Base-by-base conservation (phyloP, 1,284 basidiomycete genomes). In the Ustilago lituana region DNA sequence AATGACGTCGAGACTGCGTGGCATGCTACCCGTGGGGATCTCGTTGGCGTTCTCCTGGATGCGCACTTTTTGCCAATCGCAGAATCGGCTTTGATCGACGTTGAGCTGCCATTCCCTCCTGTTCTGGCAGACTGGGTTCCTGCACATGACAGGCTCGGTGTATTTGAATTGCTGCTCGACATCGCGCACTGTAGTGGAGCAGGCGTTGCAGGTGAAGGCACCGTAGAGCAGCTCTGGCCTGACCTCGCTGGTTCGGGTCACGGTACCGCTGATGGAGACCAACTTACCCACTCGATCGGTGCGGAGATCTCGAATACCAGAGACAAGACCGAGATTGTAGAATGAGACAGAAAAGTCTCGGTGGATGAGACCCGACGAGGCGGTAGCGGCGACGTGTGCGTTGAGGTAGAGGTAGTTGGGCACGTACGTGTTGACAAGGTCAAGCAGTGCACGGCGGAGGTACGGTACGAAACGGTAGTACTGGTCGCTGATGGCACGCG, bases 141-240 rank as follows among this genome's bases (percentile, higher is more conserved):
- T 92, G 82, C 96, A 99, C 56, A 98, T 86, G 62, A 89, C 89
- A 11, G 96, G 96, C 91, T 98, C 96, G 20, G 96, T 99, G 83
- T 98, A 98, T 83, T 97, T 98, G 87, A 98, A 99, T 82, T 99
- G 96, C 82, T 99, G 96, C 82, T 99, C 96, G 49, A 99, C 90
- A 75, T 98, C 94, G 59, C 91, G 88, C n/a, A 97, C 90, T 8
- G 90, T 85, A 33, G 90, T 91, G 49, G 88, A 87, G 83, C 96
- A 99, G 38, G 90, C 87, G 80, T 92, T 90, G 79, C 96, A 99
- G 43, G 90, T 89, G 82, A 98, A 98, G 52, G 92, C 94, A 17
- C 94, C 96, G 75, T 88, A 94, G 15, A 98, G 86, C 39, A 99
- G 84, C 83, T 99, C 96, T 3, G 96, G 96, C 22, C 96, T 87